These are phyloP conservation scores for Geotrichum candidum DNA, from an alignment of 1,139 yeast genomes.

Conservation along the genomic window DNA sequence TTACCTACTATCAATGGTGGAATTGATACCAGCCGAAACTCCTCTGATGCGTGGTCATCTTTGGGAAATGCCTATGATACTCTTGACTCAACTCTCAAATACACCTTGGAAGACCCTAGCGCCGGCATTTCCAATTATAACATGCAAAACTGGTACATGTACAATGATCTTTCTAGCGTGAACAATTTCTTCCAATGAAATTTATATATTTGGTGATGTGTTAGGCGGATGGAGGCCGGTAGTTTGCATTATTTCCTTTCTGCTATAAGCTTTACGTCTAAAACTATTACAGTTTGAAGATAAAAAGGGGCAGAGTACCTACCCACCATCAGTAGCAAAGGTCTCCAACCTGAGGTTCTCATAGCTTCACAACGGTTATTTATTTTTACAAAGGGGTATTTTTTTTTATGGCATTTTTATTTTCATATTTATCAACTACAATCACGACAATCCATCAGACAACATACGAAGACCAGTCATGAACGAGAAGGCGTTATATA, in stretches of 20 bases:
- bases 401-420: background rate
- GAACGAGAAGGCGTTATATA: background rate
- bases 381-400: no score
- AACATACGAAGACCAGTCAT: background rate
- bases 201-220: background rate
- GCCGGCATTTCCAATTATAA: background rate
- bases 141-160: background rate
- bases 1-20: constrained; percentile 8
- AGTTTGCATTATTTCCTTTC: background rate
- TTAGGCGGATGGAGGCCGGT: background rate
- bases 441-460: background rate
- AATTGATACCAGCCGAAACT: background rate
- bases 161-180: background rate
- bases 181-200: background rate
- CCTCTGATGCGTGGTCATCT: background rate
- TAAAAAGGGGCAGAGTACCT: background rate
- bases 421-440: background rate
- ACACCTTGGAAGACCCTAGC: background rate
- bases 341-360: background rate
- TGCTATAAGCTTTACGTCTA: background rate
- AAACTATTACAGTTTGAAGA: background rate
- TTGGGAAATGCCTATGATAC: background rate
- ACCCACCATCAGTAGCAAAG: background rate
- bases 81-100: background rate
- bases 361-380: background rate